Conservation (phyloP, 192 early-diverging fungal genomes). For the Podila epigama region DNA sequence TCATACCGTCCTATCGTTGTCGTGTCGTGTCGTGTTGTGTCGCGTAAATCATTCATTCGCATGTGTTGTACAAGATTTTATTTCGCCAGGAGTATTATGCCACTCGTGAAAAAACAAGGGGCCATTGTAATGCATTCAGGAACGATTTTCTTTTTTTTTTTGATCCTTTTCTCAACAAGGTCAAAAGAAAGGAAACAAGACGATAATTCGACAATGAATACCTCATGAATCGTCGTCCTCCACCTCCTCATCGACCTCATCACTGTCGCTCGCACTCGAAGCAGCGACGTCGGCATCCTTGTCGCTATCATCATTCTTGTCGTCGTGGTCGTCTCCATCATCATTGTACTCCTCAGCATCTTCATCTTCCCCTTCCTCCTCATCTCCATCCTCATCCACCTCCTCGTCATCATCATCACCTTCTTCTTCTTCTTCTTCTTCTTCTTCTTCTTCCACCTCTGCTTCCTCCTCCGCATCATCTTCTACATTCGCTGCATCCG, state of each 20-base stretch:
- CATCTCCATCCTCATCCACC: neutral
- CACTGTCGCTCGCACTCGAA: neutral
- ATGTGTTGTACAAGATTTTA: no score
- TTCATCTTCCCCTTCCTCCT: neutral
- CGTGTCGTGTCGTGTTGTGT: no score
- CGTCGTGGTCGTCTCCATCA: neutral
- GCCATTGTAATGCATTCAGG: no score
- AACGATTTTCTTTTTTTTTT: neutral
- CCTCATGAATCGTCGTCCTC: neutral
- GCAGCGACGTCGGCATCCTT: neutral
- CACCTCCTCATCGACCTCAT: neutral
- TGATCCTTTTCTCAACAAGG: neutral
- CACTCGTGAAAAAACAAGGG: no score
- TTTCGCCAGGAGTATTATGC: no score
- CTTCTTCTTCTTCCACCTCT: neutral
- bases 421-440: slow-evolving; percentile 5
- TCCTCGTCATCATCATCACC: neutral
- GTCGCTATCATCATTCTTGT: neutral
- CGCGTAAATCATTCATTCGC: no score
- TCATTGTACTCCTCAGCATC: neutral
- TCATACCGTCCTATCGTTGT: no score
- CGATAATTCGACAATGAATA: neutral
- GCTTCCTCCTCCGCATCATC: neutral
- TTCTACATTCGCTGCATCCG: neutral
- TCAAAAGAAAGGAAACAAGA: neutral